Conservation (phyloP, 2,329 filamentous ascomycete species). For the Acarospora socialis region DNA sequence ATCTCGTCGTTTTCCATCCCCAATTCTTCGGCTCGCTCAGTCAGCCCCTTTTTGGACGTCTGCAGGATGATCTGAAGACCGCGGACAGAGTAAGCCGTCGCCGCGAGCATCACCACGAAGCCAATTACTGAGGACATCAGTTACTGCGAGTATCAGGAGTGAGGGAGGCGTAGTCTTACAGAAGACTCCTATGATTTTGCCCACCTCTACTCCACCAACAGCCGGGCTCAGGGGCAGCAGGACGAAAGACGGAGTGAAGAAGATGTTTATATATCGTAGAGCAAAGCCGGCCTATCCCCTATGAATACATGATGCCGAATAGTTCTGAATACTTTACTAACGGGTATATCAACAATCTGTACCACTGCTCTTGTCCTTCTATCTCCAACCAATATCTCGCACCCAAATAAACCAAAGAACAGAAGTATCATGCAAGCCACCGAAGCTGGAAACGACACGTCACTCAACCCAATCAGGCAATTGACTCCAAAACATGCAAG, state of each 20-base stretch:
- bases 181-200: slow-evolving; percentile 46
- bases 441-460: slow-evolving; percentile 44
- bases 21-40: slow-evolving; percentile 39
- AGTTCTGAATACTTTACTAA: too few species aligned
- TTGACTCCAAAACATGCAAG: slow-evolving; percentile 29
- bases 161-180: slow-evolving; percentile 24
- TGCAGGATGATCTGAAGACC: slow-evolving; percentile 38
- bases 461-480: slow-evolving; percentile 29
- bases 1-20: slow-evolving; percentile 33
- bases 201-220: slow-evolving; percentile 40
- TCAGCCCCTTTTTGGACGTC: slow-evolving; percentile 37
- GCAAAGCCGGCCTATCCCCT: slow-evolving; percentile 39
- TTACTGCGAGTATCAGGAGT: not conserved
- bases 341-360: slow-evolving; percentile 38
- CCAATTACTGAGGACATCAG: slow-evolving; percentile 33
- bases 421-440: slow-evolving; percentile 44
- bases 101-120: slow-evolving; percentile 38
- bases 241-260: slow-evolving; percentile 47
- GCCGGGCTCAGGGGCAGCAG: slow-evolving; percentile 42
- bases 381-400: slow-evolving; percentile 34
- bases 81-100: slow-evolving; percentile 41
- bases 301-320: slow-evolving; percentile 1
- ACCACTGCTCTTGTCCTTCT: slow-evolving; percentile 36
- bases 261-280: slow-evolving; percentile 43
- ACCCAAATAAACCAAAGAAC: slow-evolving; percentile 36